Conservation (phyloP, 768 basidiomycete species). For the Crassisporium funariophilum region DNA sequence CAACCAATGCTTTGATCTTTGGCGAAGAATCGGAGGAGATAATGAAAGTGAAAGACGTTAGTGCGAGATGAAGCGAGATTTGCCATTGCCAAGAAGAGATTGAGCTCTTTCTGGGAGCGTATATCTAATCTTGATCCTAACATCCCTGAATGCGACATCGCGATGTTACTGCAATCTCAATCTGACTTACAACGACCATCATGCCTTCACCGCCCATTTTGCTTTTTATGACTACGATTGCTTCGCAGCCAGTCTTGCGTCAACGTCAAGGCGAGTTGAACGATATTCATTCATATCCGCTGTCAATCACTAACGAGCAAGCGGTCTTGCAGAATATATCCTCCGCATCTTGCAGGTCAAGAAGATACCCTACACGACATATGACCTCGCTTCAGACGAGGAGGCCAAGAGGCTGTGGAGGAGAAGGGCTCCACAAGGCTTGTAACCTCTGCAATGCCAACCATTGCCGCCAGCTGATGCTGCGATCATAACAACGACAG, state of each 20-base stretch:
- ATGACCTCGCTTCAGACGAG: slow-evolving; percentile 85
- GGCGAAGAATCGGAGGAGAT: slow-evolving; percentile 29
- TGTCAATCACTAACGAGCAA: neutral
- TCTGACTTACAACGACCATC: slow-evolving; percentile 1
- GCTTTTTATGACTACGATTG: slow-evolving; percentile 86
- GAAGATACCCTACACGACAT: slow-evolving; percentile 80
- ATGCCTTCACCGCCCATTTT: slow-evolving; percentile 87
- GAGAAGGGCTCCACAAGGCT: slow-evolving; percentile 74
- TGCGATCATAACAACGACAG: slow-evolving; percentile 40
- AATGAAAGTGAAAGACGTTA: neutral
- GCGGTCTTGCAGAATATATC: slow-evolving; percentile 82
- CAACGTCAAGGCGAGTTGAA: slow-evolving; percentile 68
- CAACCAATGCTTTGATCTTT: slow-evolving; percentile 63
- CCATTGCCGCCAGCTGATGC: too few species aligned
- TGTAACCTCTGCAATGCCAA: slow-evolving; percentile 13
- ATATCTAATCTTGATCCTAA: too few species aligned
- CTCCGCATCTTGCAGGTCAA: slow-evolving; percentile 82
- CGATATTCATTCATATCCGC: neutral
- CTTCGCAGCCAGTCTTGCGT: slow-evolving; percentile 74
- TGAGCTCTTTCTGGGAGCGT: too few species aligned
- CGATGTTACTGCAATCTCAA: neutral
- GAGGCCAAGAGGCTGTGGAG: slow-evolving; percentile 80
- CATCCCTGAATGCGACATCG: too few species aligned
- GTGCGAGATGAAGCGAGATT: too few species aligned
- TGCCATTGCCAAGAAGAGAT: too few species aligned